These are phyloP conservation scores for Musa beccarii DNA, from an alignment of 176 grass and related monocot species.

Conservation along the genomic window DNA sequence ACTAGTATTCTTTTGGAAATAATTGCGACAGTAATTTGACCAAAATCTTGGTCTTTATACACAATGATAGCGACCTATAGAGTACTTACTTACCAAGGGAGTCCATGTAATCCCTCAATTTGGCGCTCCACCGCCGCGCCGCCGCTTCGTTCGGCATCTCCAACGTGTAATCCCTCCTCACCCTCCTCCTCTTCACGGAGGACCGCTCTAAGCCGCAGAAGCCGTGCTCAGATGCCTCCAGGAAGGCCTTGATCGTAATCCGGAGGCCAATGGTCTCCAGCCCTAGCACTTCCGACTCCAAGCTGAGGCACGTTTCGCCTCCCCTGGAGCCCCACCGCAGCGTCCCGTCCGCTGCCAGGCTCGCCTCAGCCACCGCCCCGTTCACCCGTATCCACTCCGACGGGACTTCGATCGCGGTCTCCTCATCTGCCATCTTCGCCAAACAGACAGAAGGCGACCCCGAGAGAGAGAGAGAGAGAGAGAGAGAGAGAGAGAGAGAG, in stretches of 20 bases:
- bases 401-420: not conserved
- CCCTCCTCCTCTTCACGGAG: slow-evolving; percentile 16
- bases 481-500: not conserved
- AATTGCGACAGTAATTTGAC: not conserved
- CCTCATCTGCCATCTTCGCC: not conserved
- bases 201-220: slow-evolving; percentile 20
- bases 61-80: not conserved
- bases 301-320: slow-evolving; percentile 21
- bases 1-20: not conserved
- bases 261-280: slow-evolving; percentile 31
- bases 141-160: slow-evolving; percentile 39
- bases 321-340: slow-evolving; percentile 36
- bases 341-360: slow-evolving; percentile 32
- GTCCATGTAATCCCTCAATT: slow-evolving; percentile 27
- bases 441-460: not conserved
- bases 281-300: slow-evolving; percentile 56
- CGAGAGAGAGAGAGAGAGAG: not conserved
- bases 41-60: not conserved
- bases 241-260: slow-evolving; percentile 45
- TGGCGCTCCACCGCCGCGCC: slow-evolving; percentile 31
- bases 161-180: slow-evolving; percentile 49
- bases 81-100: slow-evolving; percentile 43
- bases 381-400: slow-evolving; percentile 29
- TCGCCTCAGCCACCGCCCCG: slow-evolving; percentile 33
- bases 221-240: not conserved